Conservation (phyloP, 2,329 filamentous ascomycete species). For the Lasiodiplodia sp. region DNA sequence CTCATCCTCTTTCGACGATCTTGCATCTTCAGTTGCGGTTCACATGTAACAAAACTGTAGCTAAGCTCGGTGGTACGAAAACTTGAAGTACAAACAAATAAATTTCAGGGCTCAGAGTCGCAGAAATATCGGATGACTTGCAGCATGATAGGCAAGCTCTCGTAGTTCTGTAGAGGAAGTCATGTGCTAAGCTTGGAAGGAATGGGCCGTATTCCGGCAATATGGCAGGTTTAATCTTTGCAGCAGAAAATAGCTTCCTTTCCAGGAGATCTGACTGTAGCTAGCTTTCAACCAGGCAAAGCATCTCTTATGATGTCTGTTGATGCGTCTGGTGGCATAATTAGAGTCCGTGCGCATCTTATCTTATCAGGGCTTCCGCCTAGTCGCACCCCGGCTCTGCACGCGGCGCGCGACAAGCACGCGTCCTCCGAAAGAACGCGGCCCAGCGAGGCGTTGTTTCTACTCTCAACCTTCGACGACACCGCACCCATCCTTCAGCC, state of each 20-base stretch:
- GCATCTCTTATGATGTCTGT: neutral
- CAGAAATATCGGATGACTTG: neutral
- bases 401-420: conserved; percentile 17
- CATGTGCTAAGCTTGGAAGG: neutral
- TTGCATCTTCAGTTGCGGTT: conserved; percentile 21
- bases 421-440: conserved; percentile 17
- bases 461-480: neutral
- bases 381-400: neutral
- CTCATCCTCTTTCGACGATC: conserved; percentile 27
- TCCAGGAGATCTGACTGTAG: neutral
- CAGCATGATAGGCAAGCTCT: neutral
- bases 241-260: neutral
- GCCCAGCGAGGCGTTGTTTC: neutral
- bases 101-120: neutral
- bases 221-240: neutral
- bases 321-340: neutral
- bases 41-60: conserved; percentile 12
- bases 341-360: conserved; percentile 13
- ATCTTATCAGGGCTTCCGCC: conserved; percentile 16
- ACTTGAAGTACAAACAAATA: neutral
- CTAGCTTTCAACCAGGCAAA: neutral
- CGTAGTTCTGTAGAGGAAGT: neutral
- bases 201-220: neutral
- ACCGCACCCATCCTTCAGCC: neutral
- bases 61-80: neutral